Conservation (phyloP, 2,329 filamentous ascomycete species). For the Trichoderma arundinaceum region DNA sequence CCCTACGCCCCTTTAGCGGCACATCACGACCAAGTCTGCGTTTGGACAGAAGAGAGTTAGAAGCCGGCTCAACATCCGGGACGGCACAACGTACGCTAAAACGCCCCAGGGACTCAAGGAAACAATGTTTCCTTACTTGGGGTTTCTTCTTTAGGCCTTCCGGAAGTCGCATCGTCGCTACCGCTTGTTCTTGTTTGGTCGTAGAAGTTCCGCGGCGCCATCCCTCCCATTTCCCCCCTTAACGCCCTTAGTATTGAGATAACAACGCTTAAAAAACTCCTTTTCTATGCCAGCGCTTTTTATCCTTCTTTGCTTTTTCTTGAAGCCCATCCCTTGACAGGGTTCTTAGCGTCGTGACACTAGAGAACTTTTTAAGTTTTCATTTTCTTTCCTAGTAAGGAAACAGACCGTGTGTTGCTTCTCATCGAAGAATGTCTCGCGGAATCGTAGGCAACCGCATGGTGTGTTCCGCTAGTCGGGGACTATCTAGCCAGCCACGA, state of each 20-base stretch:
- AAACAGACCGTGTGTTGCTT: neutral
- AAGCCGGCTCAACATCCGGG: slow-evolving; percentile 17
- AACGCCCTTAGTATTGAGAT: slow-evolving; percentile 4
- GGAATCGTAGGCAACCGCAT: neutral
- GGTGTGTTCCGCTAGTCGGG: neutral
- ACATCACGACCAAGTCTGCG: neutral
- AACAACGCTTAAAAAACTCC: slow-evolving; percentile 1
- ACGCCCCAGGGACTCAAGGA: neutral
- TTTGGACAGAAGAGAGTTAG: neutral
- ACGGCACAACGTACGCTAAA: slow-evolving; percentile 16
- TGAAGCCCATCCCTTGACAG: neutral
- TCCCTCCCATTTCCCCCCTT: neutral
- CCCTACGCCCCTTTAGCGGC: neutral
- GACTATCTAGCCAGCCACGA: no score
- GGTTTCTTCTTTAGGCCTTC: neutral
- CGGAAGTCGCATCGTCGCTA: neutral
- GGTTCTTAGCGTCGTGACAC: neutral
- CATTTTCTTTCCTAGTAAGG: no score
- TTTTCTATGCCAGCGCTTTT: neutral
- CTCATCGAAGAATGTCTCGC: neutral
- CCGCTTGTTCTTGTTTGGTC: neutral
- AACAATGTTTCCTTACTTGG: neutral
- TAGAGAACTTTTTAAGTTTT: no score
- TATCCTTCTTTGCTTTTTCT: neutral
- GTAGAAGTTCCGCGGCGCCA: neutral